Percentiles rank a stretch among this genome's conserved stretches.
phyloP scores from a whole-genome alignment of 139 green algal species.

The Pleodorina starrii region DNA sequence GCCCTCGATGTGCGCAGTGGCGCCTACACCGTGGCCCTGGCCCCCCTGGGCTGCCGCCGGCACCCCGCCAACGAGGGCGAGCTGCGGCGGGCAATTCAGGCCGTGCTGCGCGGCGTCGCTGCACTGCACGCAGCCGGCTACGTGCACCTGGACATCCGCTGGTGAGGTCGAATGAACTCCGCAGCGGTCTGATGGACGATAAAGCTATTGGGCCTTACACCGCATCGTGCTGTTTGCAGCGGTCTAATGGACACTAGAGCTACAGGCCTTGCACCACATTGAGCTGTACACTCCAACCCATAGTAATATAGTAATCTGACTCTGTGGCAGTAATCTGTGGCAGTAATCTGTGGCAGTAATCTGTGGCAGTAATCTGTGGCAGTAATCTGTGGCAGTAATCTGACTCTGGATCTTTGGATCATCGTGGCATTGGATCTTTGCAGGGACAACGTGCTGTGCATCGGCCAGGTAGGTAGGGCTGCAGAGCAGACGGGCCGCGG shows the following conservation, averaged over 20 bases:
- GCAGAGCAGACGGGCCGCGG: background rate
- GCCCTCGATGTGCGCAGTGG: background rate
- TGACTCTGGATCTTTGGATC: no score
- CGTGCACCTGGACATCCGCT: constrained; percentile 17
- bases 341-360: no score
- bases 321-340: no score
- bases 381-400: no score
- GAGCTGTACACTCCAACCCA: no score
- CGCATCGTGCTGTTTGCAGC: no score
- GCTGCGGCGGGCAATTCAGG: constrained; percentile 17
- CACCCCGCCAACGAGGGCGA: constrained; percentile 4
- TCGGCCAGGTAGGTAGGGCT: constrained; percentile 16
- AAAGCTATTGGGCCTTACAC: background rate
- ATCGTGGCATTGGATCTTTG: constrained; percentile 15
- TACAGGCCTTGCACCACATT: no score
- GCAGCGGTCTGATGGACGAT: background rate
- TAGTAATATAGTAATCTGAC: no score
- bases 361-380: no score
- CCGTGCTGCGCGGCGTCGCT: constrained; percentile 13
- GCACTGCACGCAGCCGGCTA: background rate
- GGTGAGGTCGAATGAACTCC: background rate
- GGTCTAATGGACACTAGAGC: no score
- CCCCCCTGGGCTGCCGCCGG: background rate
- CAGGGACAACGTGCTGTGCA: constrained; percentile 19
- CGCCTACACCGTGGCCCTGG: constrained; percentile 9